phyloP scores from a whole-genome alignment of 2,329 filamentous ascomycete species.

The Fusarium anthophilum region DNA sequence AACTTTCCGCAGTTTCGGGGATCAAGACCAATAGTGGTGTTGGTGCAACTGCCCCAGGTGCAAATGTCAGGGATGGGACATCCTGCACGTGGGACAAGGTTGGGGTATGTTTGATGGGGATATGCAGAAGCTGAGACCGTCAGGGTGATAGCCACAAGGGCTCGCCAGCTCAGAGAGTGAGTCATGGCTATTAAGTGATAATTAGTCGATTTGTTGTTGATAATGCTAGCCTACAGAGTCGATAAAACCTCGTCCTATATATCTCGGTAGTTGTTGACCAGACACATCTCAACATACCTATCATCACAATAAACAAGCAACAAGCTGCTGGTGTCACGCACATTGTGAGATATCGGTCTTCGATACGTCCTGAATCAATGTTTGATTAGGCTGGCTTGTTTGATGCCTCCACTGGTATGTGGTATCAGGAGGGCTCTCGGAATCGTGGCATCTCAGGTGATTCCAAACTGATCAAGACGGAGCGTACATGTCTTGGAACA shows the following conservation, averaged over 20 bases:
- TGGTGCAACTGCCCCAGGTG: conserved; percentile 19
- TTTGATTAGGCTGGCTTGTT: background rate
- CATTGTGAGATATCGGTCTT: background rate
- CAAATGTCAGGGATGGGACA: conserved; percentile 24
- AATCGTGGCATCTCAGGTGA: background rate
- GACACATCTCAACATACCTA: background rate
- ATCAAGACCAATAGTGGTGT: conserved; percentile 29
- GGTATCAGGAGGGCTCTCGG: background rate
- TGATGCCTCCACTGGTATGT: background rate
- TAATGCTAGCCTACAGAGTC: background rate
- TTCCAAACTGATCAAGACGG: background rate
- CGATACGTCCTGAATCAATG: background rate
- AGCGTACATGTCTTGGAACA: background rate
- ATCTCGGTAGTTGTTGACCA: background rate
- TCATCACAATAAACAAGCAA: background rate
- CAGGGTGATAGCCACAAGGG: background rate
- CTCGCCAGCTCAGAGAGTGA: conserved; percentile 12
- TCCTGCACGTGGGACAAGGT: conserved; percentile 1
- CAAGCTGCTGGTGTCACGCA: background rate
- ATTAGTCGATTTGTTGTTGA: background rate
- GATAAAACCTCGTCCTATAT: background rate
- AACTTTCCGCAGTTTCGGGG: conserved; percentile 9
- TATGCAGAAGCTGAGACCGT: background rate
- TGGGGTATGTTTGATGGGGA: background rate
- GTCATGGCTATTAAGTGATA: conserved; percentile 2